phyloP scores from a whole-genome alignment of 2,329 filamentous ascomycete genomes.

The Fusarium sublunatum region DNA sequence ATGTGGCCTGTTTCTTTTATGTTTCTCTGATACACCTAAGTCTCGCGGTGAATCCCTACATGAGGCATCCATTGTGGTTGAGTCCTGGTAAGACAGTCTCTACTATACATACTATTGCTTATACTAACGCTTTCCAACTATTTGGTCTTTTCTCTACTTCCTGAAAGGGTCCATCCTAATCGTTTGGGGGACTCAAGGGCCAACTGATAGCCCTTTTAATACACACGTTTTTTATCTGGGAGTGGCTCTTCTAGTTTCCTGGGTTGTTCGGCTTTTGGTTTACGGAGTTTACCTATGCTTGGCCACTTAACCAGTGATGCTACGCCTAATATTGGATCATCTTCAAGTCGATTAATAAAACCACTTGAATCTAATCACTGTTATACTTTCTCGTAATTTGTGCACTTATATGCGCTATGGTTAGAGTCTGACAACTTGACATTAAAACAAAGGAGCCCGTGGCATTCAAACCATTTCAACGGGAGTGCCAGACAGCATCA shows the following conservation, averaged over 20 bases:
- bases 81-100: not conserved
- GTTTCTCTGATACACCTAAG: not conserved
- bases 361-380: no score
- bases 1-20: not conserved
- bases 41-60: not conserved
- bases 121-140: not conserved
- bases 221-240: not conserved
- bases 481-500: slow-evolving; percentile 1
- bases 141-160: not conserved
- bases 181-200: not conserved
- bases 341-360: no score
- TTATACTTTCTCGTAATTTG: no score
- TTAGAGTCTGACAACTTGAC: no score
- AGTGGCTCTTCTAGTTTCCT: not conserved
- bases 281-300: no score
- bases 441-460: no score
- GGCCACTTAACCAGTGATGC: no score
- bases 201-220: not conserved
- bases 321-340: no score
- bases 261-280: not conserved
- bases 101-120: no score
- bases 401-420: no score
- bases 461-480: no score
- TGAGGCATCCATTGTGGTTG: not conserved
- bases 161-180: not conserved